These are phyloP conservation scores for Lipomyces spencermartinsiae DNA, from an alignment of 805 yeast genomes.

Conservation along the genomic window DNA sequence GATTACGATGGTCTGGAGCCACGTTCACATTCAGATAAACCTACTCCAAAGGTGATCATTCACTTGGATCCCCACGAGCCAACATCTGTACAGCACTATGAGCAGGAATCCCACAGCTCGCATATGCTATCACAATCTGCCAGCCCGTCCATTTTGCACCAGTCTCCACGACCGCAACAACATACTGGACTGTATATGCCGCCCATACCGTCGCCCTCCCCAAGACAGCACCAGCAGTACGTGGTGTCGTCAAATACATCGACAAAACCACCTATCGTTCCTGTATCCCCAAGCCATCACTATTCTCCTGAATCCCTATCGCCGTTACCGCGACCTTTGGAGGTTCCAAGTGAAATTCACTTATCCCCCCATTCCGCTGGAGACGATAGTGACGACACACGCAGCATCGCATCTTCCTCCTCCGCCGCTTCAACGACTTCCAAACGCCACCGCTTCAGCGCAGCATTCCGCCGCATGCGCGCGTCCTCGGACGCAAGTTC, in stretches of 20 bases:
- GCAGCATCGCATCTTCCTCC: background rate
- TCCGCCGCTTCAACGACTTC: background rate
- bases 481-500: background rate
- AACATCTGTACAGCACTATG: background rate
- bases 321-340: background rate
- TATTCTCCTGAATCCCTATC: background rate
- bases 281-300: background rate
- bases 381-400: background rate
- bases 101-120: background rate
- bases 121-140: background rate
- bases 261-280: background rate
- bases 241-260: background rate
- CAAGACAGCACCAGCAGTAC: background rate
- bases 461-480: background rate
- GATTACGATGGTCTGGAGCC: background rate
- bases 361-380: background rate
- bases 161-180: background rate
- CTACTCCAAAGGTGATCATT: background rate
- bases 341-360: background rate
- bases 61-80: background rate
- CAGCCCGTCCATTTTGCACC: background rate
- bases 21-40: background rate
- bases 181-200: background rate
- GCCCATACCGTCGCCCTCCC: background rate
- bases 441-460: background rate